Base-by-base conservation (phyloP, 1,284 basidiomycete species). In the Sparassis latifolia region DNA sequence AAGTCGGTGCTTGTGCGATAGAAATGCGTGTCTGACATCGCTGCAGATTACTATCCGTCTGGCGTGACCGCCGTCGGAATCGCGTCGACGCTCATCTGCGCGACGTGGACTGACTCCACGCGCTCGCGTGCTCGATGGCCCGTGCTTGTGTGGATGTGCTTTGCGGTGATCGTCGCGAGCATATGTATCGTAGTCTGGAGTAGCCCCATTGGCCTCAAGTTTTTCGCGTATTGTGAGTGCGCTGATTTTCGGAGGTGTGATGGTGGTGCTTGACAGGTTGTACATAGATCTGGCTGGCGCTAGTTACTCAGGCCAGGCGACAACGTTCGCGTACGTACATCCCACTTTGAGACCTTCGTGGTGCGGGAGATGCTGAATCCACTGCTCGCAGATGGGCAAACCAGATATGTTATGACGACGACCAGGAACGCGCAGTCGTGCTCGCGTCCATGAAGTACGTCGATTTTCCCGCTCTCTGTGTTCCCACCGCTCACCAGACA, bases 401-500 rank as follows among this genome's bases (percentile, higher is more conserved):
- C 62, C 80, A 84, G 61, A 81, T 84, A 51, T 84, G 84, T 50
- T 75, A 78, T 10, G 80, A 84, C 56, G 80, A 86, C 59, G 70
- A 80, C 60, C 80, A 81, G 62, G 82, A 84, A 62, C 75, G 84
- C 35, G 80, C 72, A 12, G 71, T 86, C 44, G 83, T 86, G 12
- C 70, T 85, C 32, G 83, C 80, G 33, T 84, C 82, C 5, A 86
- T 85, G 82, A 84, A 84, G 80, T 81, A 54, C 38, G 71, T 64
- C 6, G 31, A 20, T 12, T 10, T 48, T 20, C 20, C 32, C 48
- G 29, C 33, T 37, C 44, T n/a, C 32, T 30, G 9, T 38, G 35
- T 38, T 38, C 9, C n/a, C 7, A 38, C 7, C 9, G 35, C 35
- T 7, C 9, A 38, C n/a, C 35, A 38, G n/a, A 38, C n/a, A 7